Conservation (phyloP, 768 basidiomycete genomes). For the Dictyophora rubrovolvata region DNA sequence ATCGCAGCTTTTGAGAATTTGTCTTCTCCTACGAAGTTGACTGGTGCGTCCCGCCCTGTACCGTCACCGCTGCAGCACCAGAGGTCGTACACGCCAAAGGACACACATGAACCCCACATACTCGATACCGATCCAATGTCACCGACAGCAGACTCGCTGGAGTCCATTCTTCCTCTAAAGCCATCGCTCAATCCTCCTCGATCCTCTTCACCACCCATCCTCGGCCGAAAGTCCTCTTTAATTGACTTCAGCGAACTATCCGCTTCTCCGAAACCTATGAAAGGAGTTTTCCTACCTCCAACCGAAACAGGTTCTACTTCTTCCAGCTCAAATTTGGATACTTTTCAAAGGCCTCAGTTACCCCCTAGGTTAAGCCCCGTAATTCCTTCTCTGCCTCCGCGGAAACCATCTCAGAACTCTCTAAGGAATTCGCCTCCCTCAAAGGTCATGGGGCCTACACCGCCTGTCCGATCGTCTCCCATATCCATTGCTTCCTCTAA, state of each 20-base stretch:
- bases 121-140: slow-evolving; percentile 42
- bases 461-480: slow-evolving; percentile 19
- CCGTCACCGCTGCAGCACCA: background rate
- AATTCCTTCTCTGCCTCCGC: slow-evolving; percentile 56
- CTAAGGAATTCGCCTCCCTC: slow-evolving; percentile 12
- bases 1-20: slow-evolving; percentile 59
- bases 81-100: background rate
- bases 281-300: background rate
- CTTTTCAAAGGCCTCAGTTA: background rate
- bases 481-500: slow-evolving; percentile 21
- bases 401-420: slow-evolving; percentile 47
- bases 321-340: background rate
- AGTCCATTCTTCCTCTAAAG: slow-evolving; percentile 31
- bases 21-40: slow-evolving; percentile 10
- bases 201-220: slow-evolving; percentile 30
- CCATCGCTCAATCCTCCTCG: slow-evolving; percentile 18
- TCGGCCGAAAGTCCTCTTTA: slow-evolving; percentile 43
- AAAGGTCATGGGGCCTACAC: slow-evolving; percentile 25
- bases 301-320: background rate
- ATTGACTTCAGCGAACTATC: slow-evolving; percentile 38
- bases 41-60: background rate
- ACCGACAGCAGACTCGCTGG: slow-evolving; percentile 31
- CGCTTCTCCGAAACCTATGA: background rate
- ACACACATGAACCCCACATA: slow-evolving; percentile 13
- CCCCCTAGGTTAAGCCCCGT: slow-evolving; percentile 6